Base-by-base conservation (phyloP, 768 basidiomycete species). In the Scleroderma bovista region DNA sequence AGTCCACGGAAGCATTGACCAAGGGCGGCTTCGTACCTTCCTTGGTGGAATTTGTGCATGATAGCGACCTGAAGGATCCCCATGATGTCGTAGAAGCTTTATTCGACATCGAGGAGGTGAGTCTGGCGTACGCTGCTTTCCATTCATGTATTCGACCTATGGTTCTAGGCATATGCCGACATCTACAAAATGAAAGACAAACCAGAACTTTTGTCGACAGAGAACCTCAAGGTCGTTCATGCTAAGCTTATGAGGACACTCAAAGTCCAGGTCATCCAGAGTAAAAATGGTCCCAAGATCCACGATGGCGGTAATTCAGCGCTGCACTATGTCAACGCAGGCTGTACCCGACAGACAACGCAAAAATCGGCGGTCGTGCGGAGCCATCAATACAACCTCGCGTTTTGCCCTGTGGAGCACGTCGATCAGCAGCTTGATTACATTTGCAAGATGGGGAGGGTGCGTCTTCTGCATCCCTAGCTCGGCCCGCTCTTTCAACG, bases 371-470 rank as follows among this genome's bases (percentile, higher is more conserved):
- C 66, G 31, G 55, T 60, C 16, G 59, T 69, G 11, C 56, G 66
- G 23, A 69, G 65, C 38, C 54, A 64, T 1, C 65, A 66, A 32
- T 67, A 67, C 20, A 67, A 68, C 42, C 65, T 67, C 20, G 65
- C 67, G 13, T 67, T 57, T 26, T 67, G 66, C 31, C 67, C 66
- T 11, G 44, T 55, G 3, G 65, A 65, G 19, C 17, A 56, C 23
- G 66, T 67, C 2, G 66, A 67, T 33, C 63, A 67, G 24, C 67
- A 67, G 34, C 33, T 67, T 29, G 66, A 67, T 32, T 67, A 67
- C 45, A 67, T 67, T 20, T 67, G 66, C 47, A 67, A 67, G 52
- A 67, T 67, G 66, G 66, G 59, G 2, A 59, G 60, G 52, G 66
- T 67, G 45, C 6, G 66, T 54, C 4, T 34, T 36, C 13, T 23